Evolutionary conservation across 192 early-diverging fungal genomes (phyloP), one percentile per base, ranked within the genome.

Genomic region (Powellomyces hirtus): DNA sequence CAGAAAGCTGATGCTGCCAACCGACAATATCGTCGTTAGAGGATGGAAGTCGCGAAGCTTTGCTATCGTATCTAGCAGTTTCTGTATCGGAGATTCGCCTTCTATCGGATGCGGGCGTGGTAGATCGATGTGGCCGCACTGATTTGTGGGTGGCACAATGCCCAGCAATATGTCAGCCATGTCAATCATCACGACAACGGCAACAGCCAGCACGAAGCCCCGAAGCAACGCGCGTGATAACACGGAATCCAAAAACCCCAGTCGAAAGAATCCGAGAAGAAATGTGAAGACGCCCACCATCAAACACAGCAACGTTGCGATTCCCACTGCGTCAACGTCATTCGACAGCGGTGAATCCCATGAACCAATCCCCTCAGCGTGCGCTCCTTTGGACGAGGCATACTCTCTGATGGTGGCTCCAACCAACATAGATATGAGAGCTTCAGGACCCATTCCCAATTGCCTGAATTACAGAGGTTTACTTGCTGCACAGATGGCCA

Each of bases 161-260:
- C 93, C 93, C 51, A 96, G 78, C 66, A 99, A 79, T 22, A 84
- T 81, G 51, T 89, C 86, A 16, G 79, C 74, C 81, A 97, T 95
- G 65, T 97, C 92, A 38, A 97, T 88, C 58, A 95, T 87, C 20
- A 99, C 86, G 0, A 97, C 95, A 30, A 93, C 74, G 4, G 94
- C 97, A 0, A 96, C 93, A 30, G 94, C 97, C 26, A 92, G 89
- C 46, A 98, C 92, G 68, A 99, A 99, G 16, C 97, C 97, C 8
- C 95, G 85, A 49, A 99, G 71, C n/a, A 97, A 75, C 4, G 96
- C 92, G 58, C 94, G 89, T 10, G 91, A 94, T 63, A 99, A 86
- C 37, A 99, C 88, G 24, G 94, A 96, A 74, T 99, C 97, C 40
- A 99, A 72, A 71, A 99, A 99, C n/a, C 97, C 97, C 16, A 99